Base-by-base conservation (phyloP, 1,284 basidiomycete genomes). In the Cryptococcus wingfieldii region DNA sequence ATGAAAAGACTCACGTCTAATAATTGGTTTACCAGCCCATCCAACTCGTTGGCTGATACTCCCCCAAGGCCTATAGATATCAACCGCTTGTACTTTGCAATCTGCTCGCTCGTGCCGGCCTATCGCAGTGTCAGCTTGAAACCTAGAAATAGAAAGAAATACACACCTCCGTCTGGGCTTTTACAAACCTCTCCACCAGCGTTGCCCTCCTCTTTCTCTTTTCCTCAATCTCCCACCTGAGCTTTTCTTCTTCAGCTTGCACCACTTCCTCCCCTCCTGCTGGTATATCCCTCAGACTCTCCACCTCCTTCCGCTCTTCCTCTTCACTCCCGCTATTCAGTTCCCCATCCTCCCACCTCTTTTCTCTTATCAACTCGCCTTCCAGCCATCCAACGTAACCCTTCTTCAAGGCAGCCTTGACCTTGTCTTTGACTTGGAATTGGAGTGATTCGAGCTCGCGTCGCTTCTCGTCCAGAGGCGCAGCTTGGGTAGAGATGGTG, bases 311-410 rank as follows among this genome's bases (percentile, higher is more conserved):
- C 47, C 62, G 72, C 37, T 76, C 74, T 39, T 74, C 72, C 12
- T 25, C 25, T 9, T 47, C 27, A 19, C 66, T 71, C 2, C 59
- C 64, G 6, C 31, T 34, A 34, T 34, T 34, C n/a, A 56, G 45
- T 12, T 65, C 60, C 8, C 65, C 65, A 14, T 52, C 55, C n/a
- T 56, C 56, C 72, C 71, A 75, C 6, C 62, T 49, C 57, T 79
- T 82, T 75, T 93, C 90, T 27, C 91, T 82, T 41, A 79, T 79
- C 69, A 89, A 86, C 75, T 96, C 89, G 56, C 88, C 87, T 63
- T 85, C 84, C n/a, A 89, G 77, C 90, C 93, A 97, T 66, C 87
- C 87, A 70, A 93, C 89, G 85, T 87, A 95, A 2, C 92, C 93
- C n/a, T 87, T 71, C 47, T 88, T 82, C 74, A 89, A 90, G 55